phyloP scores from a whole-genome alignment of 2,329 filamentous ascomycete species.

The Scortechinia acanthostroma region DNA sequence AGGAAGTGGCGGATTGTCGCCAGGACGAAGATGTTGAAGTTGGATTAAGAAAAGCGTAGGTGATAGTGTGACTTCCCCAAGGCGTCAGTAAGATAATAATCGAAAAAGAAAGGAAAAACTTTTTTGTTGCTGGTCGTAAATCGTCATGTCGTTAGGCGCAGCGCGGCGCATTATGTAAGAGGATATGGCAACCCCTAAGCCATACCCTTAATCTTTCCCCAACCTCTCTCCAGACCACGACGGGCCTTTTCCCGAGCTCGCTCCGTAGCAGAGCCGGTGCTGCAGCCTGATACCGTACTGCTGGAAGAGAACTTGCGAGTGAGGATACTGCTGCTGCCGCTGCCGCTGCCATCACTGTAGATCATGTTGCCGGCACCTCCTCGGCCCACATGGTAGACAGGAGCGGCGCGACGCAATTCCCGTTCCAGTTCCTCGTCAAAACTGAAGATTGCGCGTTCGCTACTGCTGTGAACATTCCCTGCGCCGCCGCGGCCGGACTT shows the following conservation, averaged over 20 bases:
- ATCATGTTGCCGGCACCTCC: conserved; percentile 50
- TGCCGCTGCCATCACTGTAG: conserved; percentile 14
- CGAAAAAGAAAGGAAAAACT: neutral
- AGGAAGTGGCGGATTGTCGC: no score
- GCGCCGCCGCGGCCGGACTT: conserved; percentile 42
- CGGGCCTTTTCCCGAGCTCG: conserved; percentile 22
- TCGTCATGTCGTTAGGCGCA: no score
- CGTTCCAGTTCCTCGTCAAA: conserved; percentile 61
- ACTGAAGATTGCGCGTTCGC: conserved; percentile 53
- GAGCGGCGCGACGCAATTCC: conserved; percentile 43
- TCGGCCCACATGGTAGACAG: conserved; percentile 56
- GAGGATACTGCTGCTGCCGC: conserved; percentile 11
- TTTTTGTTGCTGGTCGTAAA: conserved; percentile 1
- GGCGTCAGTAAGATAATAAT: no score
- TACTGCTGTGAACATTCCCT: conserved; percentile 41
- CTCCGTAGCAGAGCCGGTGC: conserved; percentile 20
- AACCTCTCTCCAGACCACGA: conserved; percentile 24
- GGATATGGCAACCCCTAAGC: conserved; percentile 9
- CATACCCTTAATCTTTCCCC: conserved; percentile 25
- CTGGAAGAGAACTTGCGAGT: conserved; percentile 22
- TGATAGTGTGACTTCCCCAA: no score
- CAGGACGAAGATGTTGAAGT: no score
- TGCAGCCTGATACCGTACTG: conserved; percentile 15
- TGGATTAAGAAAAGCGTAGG: neutral
- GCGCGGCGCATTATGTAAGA: no score